Conservation (phyloP, 345 rosid genomes). For the Punica granatum region DNA sequence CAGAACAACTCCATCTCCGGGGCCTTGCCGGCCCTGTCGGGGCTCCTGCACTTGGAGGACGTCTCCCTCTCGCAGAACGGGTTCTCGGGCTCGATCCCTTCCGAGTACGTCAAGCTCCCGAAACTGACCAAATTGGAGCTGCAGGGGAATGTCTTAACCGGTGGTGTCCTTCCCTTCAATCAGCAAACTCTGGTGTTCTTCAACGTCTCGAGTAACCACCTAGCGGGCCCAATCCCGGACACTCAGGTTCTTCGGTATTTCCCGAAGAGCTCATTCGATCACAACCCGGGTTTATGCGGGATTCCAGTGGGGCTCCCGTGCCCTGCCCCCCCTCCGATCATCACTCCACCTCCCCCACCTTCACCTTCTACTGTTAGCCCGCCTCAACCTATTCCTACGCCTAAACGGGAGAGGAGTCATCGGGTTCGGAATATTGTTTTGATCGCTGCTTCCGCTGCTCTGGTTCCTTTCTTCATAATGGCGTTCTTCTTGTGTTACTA, state of each 20-base stretch:
- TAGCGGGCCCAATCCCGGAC: conserved; percentile 37
- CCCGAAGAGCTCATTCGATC: conserved; percentile 24
- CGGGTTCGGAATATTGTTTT: conserved; percentile 19
- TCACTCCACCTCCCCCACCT: conserved; percentile 1
- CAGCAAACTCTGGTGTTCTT: conserved; percentile 29
- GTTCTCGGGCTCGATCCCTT: conserved; percentile 35
- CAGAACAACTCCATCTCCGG: conserved; percentile 34
- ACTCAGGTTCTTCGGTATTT: conserved; percentile 27
- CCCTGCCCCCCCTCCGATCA: conserved; percentile 12
- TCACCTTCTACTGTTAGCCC: conserved; percentile 3
- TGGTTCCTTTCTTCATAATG: conserved; percentile 22
- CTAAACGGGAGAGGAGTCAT: conserved; percentile 10
- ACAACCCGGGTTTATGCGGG: conserved; percentile 43
- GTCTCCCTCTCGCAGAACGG: conserved; percentile 32
- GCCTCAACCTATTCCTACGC: conserved; percentile 6
- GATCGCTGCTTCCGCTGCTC: conserved; percentile 23
- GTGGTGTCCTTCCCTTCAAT: conserved; percentile 36
- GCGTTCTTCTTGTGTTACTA: conserved; percentile 21
- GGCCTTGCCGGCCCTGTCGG: conserved; percentile 31
- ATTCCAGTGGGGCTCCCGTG: conserved; percentile 29
- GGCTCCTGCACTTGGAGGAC: conserved; percentile 20
- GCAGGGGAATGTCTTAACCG: conserved; percentile 33
- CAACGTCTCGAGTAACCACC: conserved; percentile 40
- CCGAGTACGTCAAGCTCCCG: conserved; percentile 19
- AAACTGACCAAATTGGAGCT: conserved; percentile 29